phyloP scores from a whole-genome alignment of 768 basidiomycete species.

The Mycena floridula region DNA sequence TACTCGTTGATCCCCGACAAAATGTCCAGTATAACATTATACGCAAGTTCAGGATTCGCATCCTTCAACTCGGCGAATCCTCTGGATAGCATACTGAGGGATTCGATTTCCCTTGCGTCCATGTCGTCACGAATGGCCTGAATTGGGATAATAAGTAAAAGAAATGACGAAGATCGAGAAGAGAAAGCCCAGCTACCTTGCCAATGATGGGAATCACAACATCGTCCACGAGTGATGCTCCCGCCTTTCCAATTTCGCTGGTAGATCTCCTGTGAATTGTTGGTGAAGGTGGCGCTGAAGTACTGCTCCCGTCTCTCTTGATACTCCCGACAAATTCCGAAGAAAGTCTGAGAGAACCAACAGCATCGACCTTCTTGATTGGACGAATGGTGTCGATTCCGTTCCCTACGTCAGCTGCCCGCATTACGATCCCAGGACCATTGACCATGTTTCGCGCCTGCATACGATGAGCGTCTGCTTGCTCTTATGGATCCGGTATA shows the following conservation, averaged over 20 bases:
- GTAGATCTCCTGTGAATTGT: slow-evolving; percentile 40
- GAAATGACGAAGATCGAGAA: slow-evolving; percentile 2
- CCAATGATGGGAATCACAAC: slow-evolving; percentile 77
- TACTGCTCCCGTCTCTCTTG: slow-evolving; percentile 46
- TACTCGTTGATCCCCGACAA: slow-evolving; percentile 89
- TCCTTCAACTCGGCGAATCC: slow-evolving; percentile 86
- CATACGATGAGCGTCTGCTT: slow-evolving; percentile 70
- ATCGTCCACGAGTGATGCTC: slow-evolving; percentile 68
- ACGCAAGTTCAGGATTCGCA: slow-evolving; percentile 79
- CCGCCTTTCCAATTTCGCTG: slow-evolving; percentile 61
- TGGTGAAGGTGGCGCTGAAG: slow-evolving; percentile 43
- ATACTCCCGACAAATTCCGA: slow-evolving; percentile 77
- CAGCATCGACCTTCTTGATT: slow-evolving; percentile 84
- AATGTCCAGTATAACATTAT: slow-evolving; percentile 84
- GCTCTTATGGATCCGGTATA: slow-evolving; percentile 64
- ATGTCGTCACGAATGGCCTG: slow-evolving; percentile 78
- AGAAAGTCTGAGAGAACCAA: slow-evolving; percentile 69
- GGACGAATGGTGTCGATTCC: slow-evolving; percentile 90
- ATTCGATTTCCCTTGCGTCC: slow-evolving; percentile 84
- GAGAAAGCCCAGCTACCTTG: slow-evolving; percentile 42
- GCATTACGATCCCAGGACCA: slow-evolving; percentile 67
- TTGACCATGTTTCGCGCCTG: slow-evolving; percentile 58
- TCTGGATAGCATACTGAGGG: slow-evolving; percentile 81
- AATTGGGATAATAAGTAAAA: slow-evolving; percentile 3
- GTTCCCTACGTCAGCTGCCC: slow-evolving; percentile 78